A percentile compares a stretch with the other conserved stretches of the same genome.
Conservation (phyloP, 257 asterid genomes). For the Linaria vulgaris region DNA sequence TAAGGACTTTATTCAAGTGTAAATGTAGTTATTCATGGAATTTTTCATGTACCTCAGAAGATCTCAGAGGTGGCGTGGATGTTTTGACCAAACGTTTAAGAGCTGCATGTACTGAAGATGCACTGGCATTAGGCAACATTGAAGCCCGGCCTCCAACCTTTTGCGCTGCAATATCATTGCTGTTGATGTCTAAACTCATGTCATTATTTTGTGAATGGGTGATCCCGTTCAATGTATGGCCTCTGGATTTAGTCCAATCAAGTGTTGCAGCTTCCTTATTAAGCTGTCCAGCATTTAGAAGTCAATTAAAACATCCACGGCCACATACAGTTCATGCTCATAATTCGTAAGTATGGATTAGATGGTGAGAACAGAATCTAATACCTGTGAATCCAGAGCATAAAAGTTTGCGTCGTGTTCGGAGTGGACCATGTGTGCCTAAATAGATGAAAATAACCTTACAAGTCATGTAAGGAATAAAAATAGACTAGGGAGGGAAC, state of each 20-base stretch:
- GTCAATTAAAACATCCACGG: conserved; percentile 21
- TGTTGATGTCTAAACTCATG: conserved; percentile 39
- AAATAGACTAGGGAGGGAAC: conserved; percentile 2
- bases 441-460: conserved; percentile 27
- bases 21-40: neutral
- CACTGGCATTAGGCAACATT: conserved; percentile 57
- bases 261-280: conserved; percentile 75
- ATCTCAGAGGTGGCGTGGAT: conserved; percentile 30
- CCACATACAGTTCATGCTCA: conserved; percentile 9
- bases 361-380: neutral
- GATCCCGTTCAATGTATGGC: conserved; percentile 58
- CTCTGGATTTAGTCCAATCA: conserved; percentile 86
- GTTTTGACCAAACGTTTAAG: conserved; percentile 56
- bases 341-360: neutral
- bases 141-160: conserved; percentile 75
- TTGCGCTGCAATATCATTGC: conserved; percentile 35
- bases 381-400: conserved; percentile 78
- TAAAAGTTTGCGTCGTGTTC: conserved; percentile 83
- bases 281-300: conserved; percentile 48
- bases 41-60: conserved; percentile 36
- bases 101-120: conserved; percentile 83
- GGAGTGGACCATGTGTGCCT: conserved; percentile 92
- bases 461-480: conserved; percentile 4
- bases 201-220: conserved; percentile 37
- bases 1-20: too few species aligned